phyloP scores from a whole-genome alignment of 2,329 filamentous ascomycete genomes.

The Uncinocarpus reesii region DNA sequence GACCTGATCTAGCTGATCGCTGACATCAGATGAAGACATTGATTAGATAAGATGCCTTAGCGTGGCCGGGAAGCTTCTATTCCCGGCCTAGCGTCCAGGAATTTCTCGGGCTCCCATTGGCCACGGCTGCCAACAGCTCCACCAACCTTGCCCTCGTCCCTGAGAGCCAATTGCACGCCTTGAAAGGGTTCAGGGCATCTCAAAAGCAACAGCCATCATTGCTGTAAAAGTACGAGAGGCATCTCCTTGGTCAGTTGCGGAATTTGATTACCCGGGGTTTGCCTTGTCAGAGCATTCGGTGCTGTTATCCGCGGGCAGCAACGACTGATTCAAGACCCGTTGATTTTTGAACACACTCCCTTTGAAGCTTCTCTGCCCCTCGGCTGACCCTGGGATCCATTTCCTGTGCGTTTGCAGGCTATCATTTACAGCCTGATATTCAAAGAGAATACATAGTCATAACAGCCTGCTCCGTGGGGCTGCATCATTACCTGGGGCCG shows the following conservation, averaged over 20 bases:
- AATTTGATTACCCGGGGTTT: neutral
- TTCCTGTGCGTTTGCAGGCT: no score
- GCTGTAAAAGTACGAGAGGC: neutral
- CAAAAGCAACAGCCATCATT: neutral
- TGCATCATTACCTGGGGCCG: no score
- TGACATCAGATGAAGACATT: no score
- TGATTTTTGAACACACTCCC: no score
- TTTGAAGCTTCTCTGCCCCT: no score
- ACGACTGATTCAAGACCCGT: no score
- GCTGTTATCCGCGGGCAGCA: neutral
- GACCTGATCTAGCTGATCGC: no score
- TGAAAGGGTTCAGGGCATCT: constrained; percentile 2
- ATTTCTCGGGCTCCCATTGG: neutral
- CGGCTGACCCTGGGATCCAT: no score
- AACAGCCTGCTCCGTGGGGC: no score
- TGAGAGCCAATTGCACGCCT: constrained; percentile 6
- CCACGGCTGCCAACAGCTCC: neutral
- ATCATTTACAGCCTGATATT: no score
- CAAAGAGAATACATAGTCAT: neutral
- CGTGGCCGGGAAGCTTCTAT: neutral
- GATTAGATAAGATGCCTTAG: constrained; percentile 4
- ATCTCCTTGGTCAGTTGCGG: neutral
- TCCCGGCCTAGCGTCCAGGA: neutral
- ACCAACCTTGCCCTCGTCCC: constrained; percentile 5
- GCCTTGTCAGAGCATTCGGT: neutral